Evolutionary conservation across 176 grass and related monocot species (phyloP), one percentile per base, ranked within the genome.

Genomic region (Elymus sibiricus): DNA sequence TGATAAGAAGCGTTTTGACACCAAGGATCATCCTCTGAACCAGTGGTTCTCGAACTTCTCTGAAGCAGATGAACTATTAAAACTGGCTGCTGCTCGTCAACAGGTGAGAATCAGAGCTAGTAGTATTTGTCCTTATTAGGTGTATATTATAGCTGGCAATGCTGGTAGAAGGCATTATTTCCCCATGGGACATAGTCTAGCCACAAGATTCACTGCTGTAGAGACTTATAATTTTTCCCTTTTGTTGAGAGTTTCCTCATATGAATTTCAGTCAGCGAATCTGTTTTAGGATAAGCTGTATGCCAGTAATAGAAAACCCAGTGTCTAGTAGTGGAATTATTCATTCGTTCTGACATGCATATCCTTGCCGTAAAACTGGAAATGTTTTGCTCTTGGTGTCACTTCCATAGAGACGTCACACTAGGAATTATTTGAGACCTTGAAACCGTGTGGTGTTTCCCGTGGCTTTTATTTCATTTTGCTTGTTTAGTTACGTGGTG

Each of bases 61-160:
- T 49, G 97, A 99, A 84, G 97, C 97, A 14, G 97, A 99, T 83
- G 97, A 94, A 64, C 89, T 99, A 79, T 87, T 99, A 79, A 99
- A 96, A 89, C 73, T 99, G 58, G 90, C 94, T 31, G 94, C 94
- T 25, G 97, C 97, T 90, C 88, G 88, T 77, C 94, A 99, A 74
- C 94, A 94, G 84, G 97, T 99, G 44, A 91, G 82, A 79, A 8
- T 74, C 75, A 70, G 29, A 24, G n/a, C 35, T 76, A 83, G 14
- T 39, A 74, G 59, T 22, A 82, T 44, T 31, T 85, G 46, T 65
- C 26, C 2, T 82, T 62, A 61, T 42, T 87, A 75, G 39, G 49
- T 69, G 11, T 75, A 25, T 62, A 58, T 32, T 17, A 9, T 31
- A 55, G 3, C 38, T 53, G 16, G 22, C 28, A 64, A 35, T 70